Evolutionary conservation across 352 stramenopile species (phyloP).

Genomic region (Saprolegnia diclina): DNA sequence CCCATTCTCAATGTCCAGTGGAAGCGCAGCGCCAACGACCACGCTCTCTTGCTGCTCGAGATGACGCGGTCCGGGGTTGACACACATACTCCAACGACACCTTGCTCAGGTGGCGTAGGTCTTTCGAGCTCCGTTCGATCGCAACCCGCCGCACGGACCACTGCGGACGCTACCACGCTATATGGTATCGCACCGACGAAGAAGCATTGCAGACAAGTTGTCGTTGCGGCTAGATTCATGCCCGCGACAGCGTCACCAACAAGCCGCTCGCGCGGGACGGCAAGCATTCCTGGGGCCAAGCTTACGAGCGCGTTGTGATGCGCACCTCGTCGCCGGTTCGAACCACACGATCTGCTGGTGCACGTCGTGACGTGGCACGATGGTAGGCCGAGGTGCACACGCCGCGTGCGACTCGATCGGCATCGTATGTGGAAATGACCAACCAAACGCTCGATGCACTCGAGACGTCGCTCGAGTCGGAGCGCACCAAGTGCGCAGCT

Average conservation of each 20-base stretch:
- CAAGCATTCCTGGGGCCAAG: slow-evolving; percentile 11
- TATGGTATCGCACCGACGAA: neutral
- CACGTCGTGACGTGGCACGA: too few relatives aligned
- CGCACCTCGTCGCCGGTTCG: neutral
- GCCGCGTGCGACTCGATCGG: neutral
- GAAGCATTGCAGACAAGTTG: neutral
- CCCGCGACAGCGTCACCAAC: slow-evolving; percentile 2
- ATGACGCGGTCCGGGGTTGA: slow-evolving; percentile 15
- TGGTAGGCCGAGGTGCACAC: too few relatives aligned
- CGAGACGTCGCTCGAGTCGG: slow-evolving; percentile 5
- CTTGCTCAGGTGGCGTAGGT: neutral
- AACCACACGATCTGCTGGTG: too few relatives aligned
- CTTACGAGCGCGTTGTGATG: slow-evolving; percentile 19
- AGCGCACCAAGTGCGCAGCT: neutral
- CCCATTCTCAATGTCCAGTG: slow-evolving; percentile 25
- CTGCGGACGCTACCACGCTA: slow-evolving; percentile 19
- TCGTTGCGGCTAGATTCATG: neutral
- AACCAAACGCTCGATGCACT: slow-evolving; percentile 20
- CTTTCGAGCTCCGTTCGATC: slow-evolving; percentile 21
- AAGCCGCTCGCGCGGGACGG: neutral
- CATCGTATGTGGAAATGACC: slow-evolving; percentile 25
- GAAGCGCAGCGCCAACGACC: slow-evolving; percentile 27
- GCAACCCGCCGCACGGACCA: slow-evolving; percentile 3
- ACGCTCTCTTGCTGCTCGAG: slow-evolving; percentile 20
- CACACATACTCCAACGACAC: neutral